phyloP scores from a whole-genome alignment of 2,329 filamentous ascomycete genomes.

The Colletotrichum noveboracense region DNA sequence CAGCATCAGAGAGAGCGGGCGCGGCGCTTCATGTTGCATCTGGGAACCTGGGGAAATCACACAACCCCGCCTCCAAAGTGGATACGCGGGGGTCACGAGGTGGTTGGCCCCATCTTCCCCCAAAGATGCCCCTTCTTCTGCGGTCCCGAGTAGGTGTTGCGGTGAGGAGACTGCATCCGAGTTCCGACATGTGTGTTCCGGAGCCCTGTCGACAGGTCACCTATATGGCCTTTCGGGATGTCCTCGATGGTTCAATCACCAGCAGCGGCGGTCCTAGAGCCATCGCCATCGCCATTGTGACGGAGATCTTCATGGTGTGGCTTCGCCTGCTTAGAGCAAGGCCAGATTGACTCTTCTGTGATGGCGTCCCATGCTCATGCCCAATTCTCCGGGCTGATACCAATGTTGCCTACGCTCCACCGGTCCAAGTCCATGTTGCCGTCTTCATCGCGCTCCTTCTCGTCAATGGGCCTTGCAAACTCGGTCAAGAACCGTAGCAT shows the following conservation, averaged over 20 bases:
- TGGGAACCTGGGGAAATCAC: background rate
- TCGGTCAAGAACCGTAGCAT: slow-evolving; percentile 42
- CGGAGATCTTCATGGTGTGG: no score
- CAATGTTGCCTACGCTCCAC: slow-evolving; percentile 24
- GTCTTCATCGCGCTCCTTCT: slow-evolving; percentile 29
- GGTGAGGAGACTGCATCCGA: background rate
- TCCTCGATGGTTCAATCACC: background rate
- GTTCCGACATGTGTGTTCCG: background rate
- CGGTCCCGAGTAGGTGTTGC: fast-evolving
- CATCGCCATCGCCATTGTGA: background rate
- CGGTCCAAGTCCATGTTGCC: slow-evolving; percentile 17
- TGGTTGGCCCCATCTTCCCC: background rate
- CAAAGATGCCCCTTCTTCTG: background rate
- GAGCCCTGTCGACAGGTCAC: background rate
- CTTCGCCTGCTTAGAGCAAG: no score
- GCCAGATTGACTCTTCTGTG: no score
- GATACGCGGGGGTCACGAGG: background rate
- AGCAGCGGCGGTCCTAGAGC: background rate
- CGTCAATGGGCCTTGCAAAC: slow-evolving; percentile 34
- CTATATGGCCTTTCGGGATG: background rate
- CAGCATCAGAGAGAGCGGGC: background rate
- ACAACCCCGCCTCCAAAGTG: background rate
- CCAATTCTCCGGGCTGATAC: slow-evolving; percentile 24
- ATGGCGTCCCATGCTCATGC: background rate
- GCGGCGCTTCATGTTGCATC: background rate